Conservation (phyloP, 495 filamentous ascomycete species). For the Podospora pseudoanserina region DNA sequence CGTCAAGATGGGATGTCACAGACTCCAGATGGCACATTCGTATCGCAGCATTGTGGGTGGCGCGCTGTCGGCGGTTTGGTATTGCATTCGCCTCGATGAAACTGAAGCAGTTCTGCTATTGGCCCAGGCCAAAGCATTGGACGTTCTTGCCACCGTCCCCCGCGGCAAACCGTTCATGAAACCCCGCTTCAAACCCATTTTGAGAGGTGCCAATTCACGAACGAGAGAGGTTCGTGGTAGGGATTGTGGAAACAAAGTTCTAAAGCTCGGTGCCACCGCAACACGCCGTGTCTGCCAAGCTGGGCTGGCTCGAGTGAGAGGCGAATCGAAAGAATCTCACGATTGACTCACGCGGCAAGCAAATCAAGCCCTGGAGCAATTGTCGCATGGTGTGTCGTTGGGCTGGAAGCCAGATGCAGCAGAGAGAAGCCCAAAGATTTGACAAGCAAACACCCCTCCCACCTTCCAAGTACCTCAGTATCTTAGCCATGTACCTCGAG, state of each 20-base stretch:
- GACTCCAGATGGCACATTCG: background rate
- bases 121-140: constrained; percentile 1
- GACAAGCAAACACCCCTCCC: background rate
- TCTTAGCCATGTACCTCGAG: constrained; percentile 9
- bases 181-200: background rate
- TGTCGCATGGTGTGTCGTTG: constrained; percentile 22
- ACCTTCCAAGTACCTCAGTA: constrained; percentile 11
- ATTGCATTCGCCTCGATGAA: constrained; percentile 9
- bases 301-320: background rate
- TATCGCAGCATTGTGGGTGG: background rate
- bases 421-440: constrained; percentile 20
- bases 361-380: constrained; percentile 9
- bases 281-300: background rate
- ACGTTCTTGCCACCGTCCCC: constrained; percentile 4
- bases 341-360: constrained; percentile 21
- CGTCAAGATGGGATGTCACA: background rate
- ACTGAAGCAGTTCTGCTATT: background rate
- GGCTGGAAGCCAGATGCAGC: constrained; percentile 24
- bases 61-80: background rate
- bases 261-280: constrained; percentile 6
- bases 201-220: constrained; percentile 2
- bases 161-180: constrained; percentile 1
- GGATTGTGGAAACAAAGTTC: background rate
- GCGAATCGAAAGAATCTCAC: background rate
- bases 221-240: constrained; percentile 6